Conservation (phyloP, 345 rosid genomes). For the Clarkia xantiana region DNA sequence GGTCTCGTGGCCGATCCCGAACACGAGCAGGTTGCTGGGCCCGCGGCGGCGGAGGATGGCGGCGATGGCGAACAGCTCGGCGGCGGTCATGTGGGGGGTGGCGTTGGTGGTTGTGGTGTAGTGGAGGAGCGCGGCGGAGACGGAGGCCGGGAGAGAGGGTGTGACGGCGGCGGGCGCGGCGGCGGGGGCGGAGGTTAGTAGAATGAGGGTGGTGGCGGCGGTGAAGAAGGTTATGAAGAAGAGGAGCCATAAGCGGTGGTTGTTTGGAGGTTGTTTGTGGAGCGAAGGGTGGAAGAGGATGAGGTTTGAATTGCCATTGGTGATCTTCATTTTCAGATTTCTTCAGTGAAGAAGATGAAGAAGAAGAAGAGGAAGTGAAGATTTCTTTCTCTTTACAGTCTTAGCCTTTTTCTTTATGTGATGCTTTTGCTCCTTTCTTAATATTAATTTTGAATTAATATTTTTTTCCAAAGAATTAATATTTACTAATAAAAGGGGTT, state of each 20-base stretch:
- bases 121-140: slow-evolving; percentile 27
- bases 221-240: slow-evolving; percentile 46
- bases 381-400: neutral
- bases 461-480: too few species aligned
- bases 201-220: slow-evolving; percentile 12
- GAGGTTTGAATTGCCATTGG: slow-evolving; percentile 45
- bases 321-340: slow-evolving; percentile 14
- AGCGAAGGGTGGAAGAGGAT: slow-evolving; percentile 62
- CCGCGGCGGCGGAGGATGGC: slow-evolving; percentile 30
- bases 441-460: too few species aligned
- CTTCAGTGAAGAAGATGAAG: neutral
- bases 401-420: neutral
- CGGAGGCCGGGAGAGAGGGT: slow-evolving; percentile 64
- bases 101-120: slow-evolving; percentile 18
- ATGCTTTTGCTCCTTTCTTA: neutral
- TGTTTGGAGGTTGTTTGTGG: slow-evolving; percentile 26
- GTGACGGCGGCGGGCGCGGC: slow-evolving; percentile 27
- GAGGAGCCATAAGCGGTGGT: slow-evolving; percentile 44
- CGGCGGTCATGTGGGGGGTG: slow-evolving; percentile 37
- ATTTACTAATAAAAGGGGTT: too few species aligned
- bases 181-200: slow-evolving; percentile 15
- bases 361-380: neutral
- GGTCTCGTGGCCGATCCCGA: slow-evolving; percentile 73
- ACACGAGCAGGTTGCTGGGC: slow-evolving; percentile 44
- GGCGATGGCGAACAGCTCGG: slow-evolving; percentile 51